Evolutionary conservation across 192 early-diverging fungal genomes (phyloP).

Genomic region (Coemansia sp.): DNA sequence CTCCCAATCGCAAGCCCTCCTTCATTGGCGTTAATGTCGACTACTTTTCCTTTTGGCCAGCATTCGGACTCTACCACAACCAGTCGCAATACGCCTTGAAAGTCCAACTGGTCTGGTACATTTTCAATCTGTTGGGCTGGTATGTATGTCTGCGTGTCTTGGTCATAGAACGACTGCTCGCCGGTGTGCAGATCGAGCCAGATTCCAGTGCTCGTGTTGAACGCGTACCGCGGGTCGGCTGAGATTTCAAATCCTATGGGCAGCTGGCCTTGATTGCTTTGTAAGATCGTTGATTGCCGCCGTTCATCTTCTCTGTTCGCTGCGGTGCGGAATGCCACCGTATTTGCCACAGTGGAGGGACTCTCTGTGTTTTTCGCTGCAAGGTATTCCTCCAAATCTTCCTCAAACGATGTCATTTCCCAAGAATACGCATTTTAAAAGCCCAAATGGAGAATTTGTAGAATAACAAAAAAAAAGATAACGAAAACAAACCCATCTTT

Average conservation of each 20-base stretch:
- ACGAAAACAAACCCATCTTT: neutral
- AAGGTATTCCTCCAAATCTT: slow-evolving; percentile 30
- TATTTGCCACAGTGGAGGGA: neutral
- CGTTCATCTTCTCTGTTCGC: neutral
- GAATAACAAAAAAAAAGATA: neutral
- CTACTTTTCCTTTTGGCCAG: slow-evolving; percentile 47
- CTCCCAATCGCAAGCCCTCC: slow-evolving; percentile 59
- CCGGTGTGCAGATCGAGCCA: slow-evolving; percentile 61
- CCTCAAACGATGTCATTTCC: slow-evolving; percentile 23
- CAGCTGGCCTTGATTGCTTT: neutral
- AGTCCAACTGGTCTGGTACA: neutral
- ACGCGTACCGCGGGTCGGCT: slow-evolving; percentile 51
- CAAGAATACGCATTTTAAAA: slow-evolving; percentile 10
- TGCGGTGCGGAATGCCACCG: neutral
- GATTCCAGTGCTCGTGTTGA: slow-evolving; percentile 41
- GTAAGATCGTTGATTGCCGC: neutral
- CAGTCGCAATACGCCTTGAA: slow-evolving; percentile 48
- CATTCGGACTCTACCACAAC: slow-evolving; percentile 61
- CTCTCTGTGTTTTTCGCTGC: neutral
- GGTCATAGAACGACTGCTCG: slow-evolving; percentile 58
- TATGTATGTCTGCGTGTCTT: slow-evolving; percentile 54
- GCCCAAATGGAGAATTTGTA: neutral
- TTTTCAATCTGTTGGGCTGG: slow-evolving; percentile 28
- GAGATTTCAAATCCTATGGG: slow-evolving; percentile 41
- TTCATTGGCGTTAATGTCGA: slow-evolving; percentile 58